Conservation (phyloP, 768 basidiomycete species). For the Suillus cothurnatus region DNA sequence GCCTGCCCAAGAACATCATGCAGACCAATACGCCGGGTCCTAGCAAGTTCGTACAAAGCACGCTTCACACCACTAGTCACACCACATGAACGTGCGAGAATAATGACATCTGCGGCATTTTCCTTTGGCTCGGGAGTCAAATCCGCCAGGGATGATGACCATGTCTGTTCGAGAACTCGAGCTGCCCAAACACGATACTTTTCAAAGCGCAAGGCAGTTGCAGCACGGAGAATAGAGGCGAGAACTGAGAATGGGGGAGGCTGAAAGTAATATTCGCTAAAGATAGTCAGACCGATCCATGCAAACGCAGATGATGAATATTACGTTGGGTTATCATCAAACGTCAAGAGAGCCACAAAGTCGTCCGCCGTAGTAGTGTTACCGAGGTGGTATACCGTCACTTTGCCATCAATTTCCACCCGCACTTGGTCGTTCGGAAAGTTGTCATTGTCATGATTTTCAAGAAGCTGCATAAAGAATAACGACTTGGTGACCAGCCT, state of each 20-base stretch:
- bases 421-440: neutral
- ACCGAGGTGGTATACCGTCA: constrained; percentile 3
- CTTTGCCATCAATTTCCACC: neutral
- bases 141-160: constrained; percentile 25
- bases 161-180: constrained; percentile 31
- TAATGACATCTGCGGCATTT: constrained; percentile 32
- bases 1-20: constrained; percentile 20
- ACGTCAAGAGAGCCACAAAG: neutral
- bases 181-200: constrained; percentile 31
- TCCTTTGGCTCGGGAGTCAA: constrained; percentile 16
- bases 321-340: constrained; percentile 10
- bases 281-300: neutral
- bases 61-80: constrained; percentile 32
- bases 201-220: constrained; percentile 36
- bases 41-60: constrained; percentile 42
- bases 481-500: constrained; percentile 32
- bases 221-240: constrained; percentile 37
- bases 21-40: neutral
- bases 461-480: constrained; percentile 35
- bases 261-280: constrained; percentile 27
- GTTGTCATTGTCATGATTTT: constrained; percentile 7
- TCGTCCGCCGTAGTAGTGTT: constrained; percentile 2
- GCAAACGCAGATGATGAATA: neutral
- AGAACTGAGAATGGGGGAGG: constrained; percentile 33
- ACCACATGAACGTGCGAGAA: constrained; percentile 32